These are phyloP conservation scores for Fusarium dimerum DNA, from an alignment of 2,329 filamentous ascomycete genomes.

Conservation along the genomic window DNA sequence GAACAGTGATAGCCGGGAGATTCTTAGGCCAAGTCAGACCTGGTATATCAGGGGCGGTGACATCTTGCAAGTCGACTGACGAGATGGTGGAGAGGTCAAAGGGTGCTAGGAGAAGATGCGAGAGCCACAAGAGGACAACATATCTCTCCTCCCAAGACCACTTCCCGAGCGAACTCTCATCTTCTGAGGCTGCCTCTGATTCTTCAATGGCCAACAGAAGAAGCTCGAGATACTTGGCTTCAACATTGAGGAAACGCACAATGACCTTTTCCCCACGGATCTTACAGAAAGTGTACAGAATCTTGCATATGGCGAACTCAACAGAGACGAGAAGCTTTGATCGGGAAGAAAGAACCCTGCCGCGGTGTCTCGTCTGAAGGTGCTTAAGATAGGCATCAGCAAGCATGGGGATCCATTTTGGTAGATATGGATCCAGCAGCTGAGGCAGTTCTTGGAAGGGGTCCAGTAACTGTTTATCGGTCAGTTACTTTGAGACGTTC, in stretches of 20 bases:
- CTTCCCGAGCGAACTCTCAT: slow-evolving; percentile 17
- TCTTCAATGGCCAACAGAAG: slow-evolving; percentile 75
- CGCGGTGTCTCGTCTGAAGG: slow-evolving; percentile 49
- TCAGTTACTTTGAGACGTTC: no score
- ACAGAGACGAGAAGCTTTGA: slow-evolving; percentile 53
- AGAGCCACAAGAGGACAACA: slow-evolving; percentile 83
- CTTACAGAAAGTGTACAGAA: slow-evolving; percentile 92
- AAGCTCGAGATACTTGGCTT: slow-evolving; percentile 80
- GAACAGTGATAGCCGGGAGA: slow-evolving; percentile 69
- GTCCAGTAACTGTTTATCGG: slow-evolving; percentile 52
- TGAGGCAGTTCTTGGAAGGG: slow-evolving; percentile 96
- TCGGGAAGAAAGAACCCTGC: slow-evolving; percentile 36
- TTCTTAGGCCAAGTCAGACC: slow-evolving; percentile 58
- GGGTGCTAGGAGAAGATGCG: slow-evolving; percentile 78
- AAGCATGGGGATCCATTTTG: slow-evolving; percentile 71
- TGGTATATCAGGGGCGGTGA: slow-evolving; percentile 42
- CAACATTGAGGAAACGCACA: slow-evolving; percentile 86
- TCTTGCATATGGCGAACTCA: slow-evolving; percentile 70
- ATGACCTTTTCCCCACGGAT: slow-evolving; percentile 92
- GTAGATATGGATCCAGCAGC: slow-evolving; percentile 81
- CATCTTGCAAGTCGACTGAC: slow-evolving; percentile 52
- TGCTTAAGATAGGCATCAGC: slow-evolving; percentile 75
- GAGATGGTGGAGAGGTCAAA: slow-evolving; percentile 92
- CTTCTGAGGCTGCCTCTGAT: slow-evolving; percentile 38
- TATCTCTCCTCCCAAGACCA: slow-evolving; percentile 89